These are phyloP conservation scores for Stachybotrys chlorohalonatus DNA, from an alignment of 2,329 filamentous ascomycete genomes.

Conservation along the genomic window DNA sequence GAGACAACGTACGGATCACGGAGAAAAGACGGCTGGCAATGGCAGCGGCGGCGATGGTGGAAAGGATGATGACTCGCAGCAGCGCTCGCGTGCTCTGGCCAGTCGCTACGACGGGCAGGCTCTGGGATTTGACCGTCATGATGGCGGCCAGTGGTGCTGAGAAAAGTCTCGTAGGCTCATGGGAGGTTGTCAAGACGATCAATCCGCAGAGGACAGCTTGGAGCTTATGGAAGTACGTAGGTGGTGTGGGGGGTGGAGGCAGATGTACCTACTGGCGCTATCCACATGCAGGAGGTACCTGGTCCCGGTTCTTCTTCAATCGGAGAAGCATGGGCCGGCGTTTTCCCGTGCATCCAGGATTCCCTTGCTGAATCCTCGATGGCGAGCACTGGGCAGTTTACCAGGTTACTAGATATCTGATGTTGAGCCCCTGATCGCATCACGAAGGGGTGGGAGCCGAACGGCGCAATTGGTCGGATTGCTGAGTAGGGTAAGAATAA, in stretches of 20 bases:
- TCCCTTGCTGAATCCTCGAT: background rate
- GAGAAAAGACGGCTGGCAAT: constrained; percentile 93
- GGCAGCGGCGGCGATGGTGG: constrained; percentile 82
- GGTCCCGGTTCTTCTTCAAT: background rate
- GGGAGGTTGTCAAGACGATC: constrained; percentile 17
- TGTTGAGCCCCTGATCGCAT: background rate
- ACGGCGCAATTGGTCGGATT: no score
- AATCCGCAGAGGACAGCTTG: constrained; percentile 32
- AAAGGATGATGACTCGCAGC: constrained; percentile 81
- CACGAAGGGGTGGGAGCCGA: no score
- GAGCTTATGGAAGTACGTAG: constrained; percentile 24
- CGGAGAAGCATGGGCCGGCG: background rate
- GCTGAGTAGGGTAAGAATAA: no score
- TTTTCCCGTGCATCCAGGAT: background rate
- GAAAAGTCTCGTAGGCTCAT: constrained; percentile 16
- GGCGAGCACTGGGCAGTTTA: background rate
- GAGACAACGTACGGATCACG: constrained; percentile 71
- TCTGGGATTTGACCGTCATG: constrained; percentile 37
- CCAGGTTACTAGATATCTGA: background rate
- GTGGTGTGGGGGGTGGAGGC: constrained; percentile 6
- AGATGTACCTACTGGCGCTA: background rate
- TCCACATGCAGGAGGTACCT: background rate
- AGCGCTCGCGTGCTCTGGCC: constrained; percentile 76
- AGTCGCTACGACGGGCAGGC: constrained; percentile 64
- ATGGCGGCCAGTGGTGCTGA: constrained; percentile 23